A percentile compares a stretch with the other conserved stretches of the same genome.
These are phyloP conservation scores for Jamesozyma spencerorum DNA, from an alignment of 805 yeast species.

Conservation along the genomic window DNA sequence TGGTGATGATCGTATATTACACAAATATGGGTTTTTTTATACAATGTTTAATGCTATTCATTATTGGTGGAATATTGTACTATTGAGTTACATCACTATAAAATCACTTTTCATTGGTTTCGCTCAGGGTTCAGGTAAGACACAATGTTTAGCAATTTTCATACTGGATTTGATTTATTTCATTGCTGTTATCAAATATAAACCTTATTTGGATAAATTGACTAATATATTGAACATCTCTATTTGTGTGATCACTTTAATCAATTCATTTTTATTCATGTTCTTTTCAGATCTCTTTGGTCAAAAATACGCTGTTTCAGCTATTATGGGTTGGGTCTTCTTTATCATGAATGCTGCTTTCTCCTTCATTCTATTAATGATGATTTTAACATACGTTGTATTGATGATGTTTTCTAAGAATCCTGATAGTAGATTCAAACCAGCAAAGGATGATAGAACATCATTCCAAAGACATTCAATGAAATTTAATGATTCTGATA, in stretches of 20 bases:
- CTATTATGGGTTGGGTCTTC: constrained; percentile 88
- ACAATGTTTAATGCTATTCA: constrained; percentile 76
- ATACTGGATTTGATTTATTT: constrained; percentile 66
- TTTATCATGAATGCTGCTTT: constrained; percentile 86
- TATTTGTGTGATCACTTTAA: constrained; percentile 58
- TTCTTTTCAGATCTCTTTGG: constrained; percentile 80
- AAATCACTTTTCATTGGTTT: constrained; percentile 69
- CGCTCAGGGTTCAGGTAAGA: constrained; percentile 70
- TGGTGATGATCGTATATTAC: constrained; percentile 62
- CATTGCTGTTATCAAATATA: constrained; percentile 47
- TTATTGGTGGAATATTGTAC: constrained; percentile 74
- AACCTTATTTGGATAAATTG: constrained; percentile 73
- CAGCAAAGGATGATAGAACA: constrained; percentile 89
- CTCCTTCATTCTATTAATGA: constrained; percentile 60
- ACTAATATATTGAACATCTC: constrained; percentile 69
- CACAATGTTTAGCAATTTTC: constrained; percentile 70
- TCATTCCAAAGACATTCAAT: constrained; percentile 57
- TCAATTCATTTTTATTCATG: constrained; percentile 75
- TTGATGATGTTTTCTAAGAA: constrained; percentile 65
- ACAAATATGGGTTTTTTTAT: constrained; percentile 80
- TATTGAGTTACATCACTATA: constrained; percentile 49
- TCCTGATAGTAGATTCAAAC: constrained; percentile 82
- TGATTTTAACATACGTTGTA: constrained; percentile 57
- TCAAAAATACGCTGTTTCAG: constrained; percentile 70
- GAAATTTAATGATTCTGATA: constrained; percentile 10